Conservation (phyloP, 352 stramenopile species). For the Peronospora farinosa region DNA sequence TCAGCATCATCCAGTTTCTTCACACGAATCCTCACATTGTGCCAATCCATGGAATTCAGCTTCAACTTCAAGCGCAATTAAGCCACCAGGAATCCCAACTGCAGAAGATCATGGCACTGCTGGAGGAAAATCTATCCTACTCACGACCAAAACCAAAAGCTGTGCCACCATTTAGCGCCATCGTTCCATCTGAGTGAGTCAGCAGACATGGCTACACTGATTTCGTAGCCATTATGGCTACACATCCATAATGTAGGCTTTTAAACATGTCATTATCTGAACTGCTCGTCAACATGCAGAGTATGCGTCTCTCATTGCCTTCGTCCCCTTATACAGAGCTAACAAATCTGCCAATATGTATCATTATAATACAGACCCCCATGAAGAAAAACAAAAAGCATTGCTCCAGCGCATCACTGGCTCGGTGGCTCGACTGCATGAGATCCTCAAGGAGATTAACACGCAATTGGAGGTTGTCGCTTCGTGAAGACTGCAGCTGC, state of each 20-base stretch:
- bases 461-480: conserved; percentile 63
- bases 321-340: no score
- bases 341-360: conserved; percentile 2
- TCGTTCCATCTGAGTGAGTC: conserved; percentile 28
- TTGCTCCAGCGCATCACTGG: conserved; percentile 72
- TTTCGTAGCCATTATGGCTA: background rate
- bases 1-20: background rate
- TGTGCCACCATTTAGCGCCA: conserved; percentile 45
- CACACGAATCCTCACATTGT: background rate
- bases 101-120: conserved; percentile 41
- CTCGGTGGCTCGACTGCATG: conserved; percentile 69
- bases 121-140: conserved; percentile 27
- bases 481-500: no score
- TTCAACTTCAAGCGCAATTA: conserved; percentile 51
- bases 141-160: conserved; percentile 11
- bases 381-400: conserved; percentile 86
- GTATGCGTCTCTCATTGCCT: no score
- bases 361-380: conserved; percentile 41
- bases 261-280: conserved; percentile 3
- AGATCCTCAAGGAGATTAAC: conserved; percentile 84
- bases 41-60: conserved; percentile 12
- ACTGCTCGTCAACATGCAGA: conserved; percentile 19
- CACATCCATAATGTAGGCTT: background rate
- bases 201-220: conserved; percentile 11
- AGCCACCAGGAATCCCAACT: conserved; percentile 50